phyloP scores from a whole-genome alignment of 2,329 filamentous ascomycete species.

The Fusarium sp. region DNA sequence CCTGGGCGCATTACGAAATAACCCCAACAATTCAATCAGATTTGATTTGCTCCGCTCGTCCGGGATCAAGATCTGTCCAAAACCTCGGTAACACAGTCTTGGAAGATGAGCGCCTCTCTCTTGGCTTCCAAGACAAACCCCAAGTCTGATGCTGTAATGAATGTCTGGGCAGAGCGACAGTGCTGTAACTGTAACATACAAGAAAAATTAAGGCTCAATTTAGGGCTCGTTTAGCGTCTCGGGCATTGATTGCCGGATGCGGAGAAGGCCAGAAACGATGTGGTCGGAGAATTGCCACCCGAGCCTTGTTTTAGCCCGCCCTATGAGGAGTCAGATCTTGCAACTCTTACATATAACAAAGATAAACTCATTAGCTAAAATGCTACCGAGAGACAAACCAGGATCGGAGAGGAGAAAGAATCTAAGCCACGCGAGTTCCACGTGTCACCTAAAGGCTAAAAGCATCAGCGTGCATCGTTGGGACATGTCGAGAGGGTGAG shows the following conservation, averaged over 20 bases:
- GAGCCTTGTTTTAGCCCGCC: background rate
- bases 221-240: background rate
- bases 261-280: constrained; percentile 1
- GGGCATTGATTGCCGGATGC: constrained; percentile 5
- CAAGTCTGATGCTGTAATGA: background rate
- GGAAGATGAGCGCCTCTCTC: background rate
- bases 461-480: background rate
- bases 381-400: background rate
- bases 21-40: background rate
- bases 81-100: background rate
- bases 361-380: background rate
- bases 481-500: background rate
- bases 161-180: background rate
- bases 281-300: background rate
- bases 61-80: constrained; percentile 1
- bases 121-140: background rate
- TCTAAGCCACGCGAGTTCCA: constrained; percentile 8
- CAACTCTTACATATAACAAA: background rate
- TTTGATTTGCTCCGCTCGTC: background rate
- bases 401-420: background rate
- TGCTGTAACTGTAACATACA: too few species aligned
- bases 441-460: constrained; percentile 8
- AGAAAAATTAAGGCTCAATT: background rate
- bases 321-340: background rate
- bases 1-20: background rate